A percentile compares a stretch with the other conserved stretches of the same genome.
Conservation (phyloP, 2,329 filamentous ascomycete genomes). For the Exophiala sp. region DNA sequence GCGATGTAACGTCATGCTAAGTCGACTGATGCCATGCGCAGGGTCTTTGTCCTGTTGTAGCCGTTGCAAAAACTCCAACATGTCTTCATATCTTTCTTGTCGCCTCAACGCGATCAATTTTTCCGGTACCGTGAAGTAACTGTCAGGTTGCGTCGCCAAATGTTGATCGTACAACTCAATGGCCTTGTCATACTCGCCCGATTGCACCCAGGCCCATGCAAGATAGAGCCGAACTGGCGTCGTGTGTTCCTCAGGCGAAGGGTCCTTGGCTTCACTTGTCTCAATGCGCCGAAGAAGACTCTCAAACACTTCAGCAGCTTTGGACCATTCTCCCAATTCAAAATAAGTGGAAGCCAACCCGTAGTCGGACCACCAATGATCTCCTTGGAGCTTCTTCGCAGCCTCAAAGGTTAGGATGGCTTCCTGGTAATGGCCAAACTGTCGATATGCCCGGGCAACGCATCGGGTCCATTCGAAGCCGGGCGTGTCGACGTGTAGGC, state of each 20-base stretch:
- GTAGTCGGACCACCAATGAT: background rate
- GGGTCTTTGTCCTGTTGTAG: background rate
- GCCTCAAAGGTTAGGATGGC: background rate
- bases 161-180: background rate
- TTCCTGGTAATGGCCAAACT: background rate
- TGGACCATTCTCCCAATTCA: background rate
- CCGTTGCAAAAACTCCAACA: background rate
- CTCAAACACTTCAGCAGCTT: background rate
- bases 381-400: background rate
- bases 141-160: background rate
- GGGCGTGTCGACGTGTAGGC: background rate
- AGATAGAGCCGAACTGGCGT: background rate
- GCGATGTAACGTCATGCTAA: background rate
- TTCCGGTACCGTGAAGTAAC: background rate
- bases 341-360: background rate
- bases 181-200: background rate
- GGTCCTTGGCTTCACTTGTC: background rate
- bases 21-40: background rate
- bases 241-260: background rate
- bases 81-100: background rate
- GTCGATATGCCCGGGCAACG: background rate
- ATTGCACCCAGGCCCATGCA: background rate
- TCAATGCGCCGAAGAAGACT: background rate
- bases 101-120: background rate
- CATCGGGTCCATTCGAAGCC: constrained; percentile 1